These are phyloP conservation scores for Aspergillus bertholletiae DNA, from an alignment of 495 filamentous ascomycete species.

Conservation along the genomic window DNA sequence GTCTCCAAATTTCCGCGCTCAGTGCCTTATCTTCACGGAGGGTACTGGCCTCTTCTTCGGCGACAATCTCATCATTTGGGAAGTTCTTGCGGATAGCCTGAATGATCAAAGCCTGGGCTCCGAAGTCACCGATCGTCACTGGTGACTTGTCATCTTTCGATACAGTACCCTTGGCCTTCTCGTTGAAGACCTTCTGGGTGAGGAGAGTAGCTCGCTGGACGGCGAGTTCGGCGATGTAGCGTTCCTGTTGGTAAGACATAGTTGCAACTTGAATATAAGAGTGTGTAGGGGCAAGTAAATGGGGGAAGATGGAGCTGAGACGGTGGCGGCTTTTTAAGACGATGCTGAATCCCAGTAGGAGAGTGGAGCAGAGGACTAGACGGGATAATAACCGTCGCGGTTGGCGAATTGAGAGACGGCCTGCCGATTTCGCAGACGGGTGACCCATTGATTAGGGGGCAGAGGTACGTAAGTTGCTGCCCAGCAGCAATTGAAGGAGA, in stretches of 20 bases:
- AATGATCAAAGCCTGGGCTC: slow-evolving; percentile 95
- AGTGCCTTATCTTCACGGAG: slow-evolving; percentile 66
- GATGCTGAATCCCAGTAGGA: slow-evolving; percentile 48
- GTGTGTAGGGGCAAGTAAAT: slow-evolving; percentile 20
- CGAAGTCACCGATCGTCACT: slow-evolving; percentile 96
- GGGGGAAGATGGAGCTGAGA: slow-evolving; percentile 35
- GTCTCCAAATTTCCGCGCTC: slow-evolving; percentile 73
- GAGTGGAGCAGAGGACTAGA: slow-evolving; percentile 38
- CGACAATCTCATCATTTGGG: slow-evolving; percentile 86
- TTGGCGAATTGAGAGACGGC: slow-evolving; percentile 26
- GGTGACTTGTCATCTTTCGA: slow-evolving; percentile 94
- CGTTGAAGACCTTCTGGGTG: slow-evolving; percentile 90
- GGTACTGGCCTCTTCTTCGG: slow-evolving; percentile 84
- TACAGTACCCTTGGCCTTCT: slow-evolving; percentile 86
- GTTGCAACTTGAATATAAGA: slow-evolving; percentile 28
- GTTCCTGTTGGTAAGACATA: slow-evolving; percentile 73
- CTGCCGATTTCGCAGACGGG: slow-evolving; percentile 15
- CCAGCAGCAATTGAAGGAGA: slow-evolving; percentile 1
- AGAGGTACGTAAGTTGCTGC: neutral
- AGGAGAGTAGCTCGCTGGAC: slow-evolving; percentile 86
- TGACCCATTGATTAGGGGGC: slow-evolving; percentile 14
- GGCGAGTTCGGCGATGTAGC: slow-evolving; percentile 81
- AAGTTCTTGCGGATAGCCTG: slow-evolving; percentile 83
- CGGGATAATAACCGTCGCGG: slow-evolving; percentile 30
- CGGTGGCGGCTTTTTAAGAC: slow-evolving; percentile 44